These are phyloP conservation scores for Aspergillus ellipticus DNA, from an alignment of 495 filamentous ascomycete species.

Conservation along the genomic window DNA sequence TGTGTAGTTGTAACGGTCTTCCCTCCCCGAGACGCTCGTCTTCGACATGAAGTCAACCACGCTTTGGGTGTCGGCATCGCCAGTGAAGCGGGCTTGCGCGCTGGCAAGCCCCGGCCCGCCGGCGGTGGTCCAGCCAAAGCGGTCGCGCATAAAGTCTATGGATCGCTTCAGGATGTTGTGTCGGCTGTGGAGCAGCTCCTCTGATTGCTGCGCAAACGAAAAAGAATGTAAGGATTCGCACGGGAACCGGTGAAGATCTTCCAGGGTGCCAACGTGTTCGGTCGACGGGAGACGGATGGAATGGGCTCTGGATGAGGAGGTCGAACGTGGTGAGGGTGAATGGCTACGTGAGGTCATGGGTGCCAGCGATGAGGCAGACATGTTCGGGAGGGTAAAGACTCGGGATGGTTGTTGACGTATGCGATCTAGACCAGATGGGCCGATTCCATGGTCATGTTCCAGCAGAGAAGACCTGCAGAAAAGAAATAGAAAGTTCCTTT, in stretches of 20 bases:
- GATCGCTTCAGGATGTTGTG: slow-evolving; percentile 93
- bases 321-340: slow-evolving; percentile 53
- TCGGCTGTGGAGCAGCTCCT: slow-evolving; percentile 82
- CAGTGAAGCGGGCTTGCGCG: slow-evolving; percentile 76
- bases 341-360: slow-evolving; percentile 51
- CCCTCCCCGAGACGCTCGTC: slow-evolving; percentile 65
- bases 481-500: slow-evolving; percentile 57
- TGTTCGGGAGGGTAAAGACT: slow-evolving; percentile 62
- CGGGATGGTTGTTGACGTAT: slow-evolving; percentile 81
- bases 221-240: slow-evolving; percentile 97
- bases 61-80: slow-evolving; percentile 81
- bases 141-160: slow-evolving; percentile 96
- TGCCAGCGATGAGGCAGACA: slow-evolving; percentile 59
- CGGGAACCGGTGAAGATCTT: slow-evolving; percentile 89
- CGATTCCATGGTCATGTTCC: slow-evolving; percentile 60
- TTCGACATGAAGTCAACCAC: slow-evolving; percentile 84
- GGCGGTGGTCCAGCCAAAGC: slow-evolving; percentile 72
- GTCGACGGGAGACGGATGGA: slow-evolving; percentile 59
- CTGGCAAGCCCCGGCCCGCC: slow-evolving; percentile 59
- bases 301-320: slow-evolving; percentile 50
- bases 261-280: slow-evolving; percentile 64
- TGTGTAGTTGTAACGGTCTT: slow-evolving; percentile 41
- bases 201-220: slow-evolving; percentile 94
- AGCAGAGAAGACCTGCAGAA: slow-evolving; percentile 58
- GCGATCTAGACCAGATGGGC: slow-evolving; percentile 76